Evolutionary conservation across 2,329 filamentous ascomycete genomes (phyloP).

Genomic region (Zymoseptoria brevis): DNA sequence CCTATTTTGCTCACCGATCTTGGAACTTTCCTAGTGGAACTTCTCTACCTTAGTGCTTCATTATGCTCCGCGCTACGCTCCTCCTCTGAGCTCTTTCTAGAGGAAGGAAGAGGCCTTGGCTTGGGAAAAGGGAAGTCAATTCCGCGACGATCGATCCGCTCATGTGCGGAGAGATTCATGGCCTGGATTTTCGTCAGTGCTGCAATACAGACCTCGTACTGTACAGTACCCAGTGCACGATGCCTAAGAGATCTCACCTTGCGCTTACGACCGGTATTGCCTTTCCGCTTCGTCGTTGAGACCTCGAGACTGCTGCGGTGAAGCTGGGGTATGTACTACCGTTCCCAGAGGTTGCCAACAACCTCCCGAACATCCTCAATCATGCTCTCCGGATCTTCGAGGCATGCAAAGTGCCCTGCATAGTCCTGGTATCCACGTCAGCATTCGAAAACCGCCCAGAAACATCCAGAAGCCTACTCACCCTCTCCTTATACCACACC

Average conservation of each 20-base stretch:
- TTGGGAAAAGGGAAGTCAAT: no score
- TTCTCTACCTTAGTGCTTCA: no score
- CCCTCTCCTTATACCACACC: constrained; percentile 29
- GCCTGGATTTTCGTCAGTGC: no score
- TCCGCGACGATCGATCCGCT: no score
- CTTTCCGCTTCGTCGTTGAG: not conserved
- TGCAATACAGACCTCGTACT: no score
- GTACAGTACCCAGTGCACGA: no score
- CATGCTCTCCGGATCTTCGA: constrained; percentile 25
- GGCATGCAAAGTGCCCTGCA: constrained; percentile 24
- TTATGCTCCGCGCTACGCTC: no score
- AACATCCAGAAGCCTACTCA: constrained; percentile 3
- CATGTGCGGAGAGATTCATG: no score
- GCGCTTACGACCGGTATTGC: not conserved
- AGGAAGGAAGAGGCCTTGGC: no score
- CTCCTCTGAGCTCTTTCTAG: no score
- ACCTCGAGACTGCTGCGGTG: not conserved
- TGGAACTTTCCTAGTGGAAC: no score
- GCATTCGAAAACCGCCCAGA: not conserved
- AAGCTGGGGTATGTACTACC: not conserved
- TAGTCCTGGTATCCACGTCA: constrained; percentile 8
- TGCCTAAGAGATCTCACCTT: not conserved
- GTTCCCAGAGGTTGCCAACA: constrained; percentile 12
- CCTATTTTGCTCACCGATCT: not conserved
- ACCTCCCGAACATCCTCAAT: constrained; percentile 24